These are phyloP conservation scores for Saccharomyces eubayanus DNA, from an alignment of 805 yeast species.

Conservation along the genomic window DNA sequence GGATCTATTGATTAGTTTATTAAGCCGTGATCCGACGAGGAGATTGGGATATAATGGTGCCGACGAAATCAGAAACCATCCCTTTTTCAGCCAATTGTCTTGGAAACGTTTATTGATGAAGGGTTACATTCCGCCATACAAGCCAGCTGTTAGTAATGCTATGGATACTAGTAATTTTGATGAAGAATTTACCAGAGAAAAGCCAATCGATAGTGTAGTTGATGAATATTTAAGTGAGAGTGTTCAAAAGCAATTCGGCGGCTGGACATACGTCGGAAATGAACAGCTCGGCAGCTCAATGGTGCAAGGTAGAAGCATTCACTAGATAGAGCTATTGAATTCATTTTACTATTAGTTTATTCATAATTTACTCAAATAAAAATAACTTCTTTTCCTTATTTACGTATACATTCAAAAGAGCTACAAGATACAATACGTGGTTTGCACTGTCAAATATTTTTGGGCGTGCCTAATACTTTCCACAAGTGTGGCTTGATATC, in stretches of 20 bases:
- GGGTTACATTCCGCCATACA: conserved; percentile 90
- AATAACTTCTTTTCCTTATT: neutral
- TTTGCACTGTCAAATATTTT: neutral
- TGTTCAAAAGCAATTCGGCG: conserved; percentile 97
- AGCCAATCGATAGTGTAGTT: conserved; percentile 91
- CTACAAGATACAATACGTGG: neutral
- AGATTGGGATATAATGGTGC: conserved; percentile 79
- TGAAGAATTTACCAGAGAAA: conserved; percentile 82
- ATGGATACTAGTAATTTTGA: conserved; percentile 92
- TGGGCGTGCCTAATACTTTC: neutral
- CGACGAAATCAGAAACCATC: conserved; percentile 71
- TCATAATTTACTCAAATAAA: neutral
- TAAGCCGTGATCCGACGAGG: conserved; percentile 76
- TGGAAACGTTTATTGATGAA: conserved; percentile 78
- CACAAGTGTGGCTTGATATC: neutral
- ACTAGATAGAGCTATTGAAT: conserved; percentile 10
- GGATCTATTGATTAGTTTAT: conserved; percentile 62
- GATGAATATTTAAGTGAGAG: conserved; percentile 86
- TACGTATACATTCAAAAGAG: neutral
- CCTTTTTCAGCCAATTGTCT: conserved; percentile 81
- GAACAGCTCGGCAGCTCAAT: conserved; percentile 36
- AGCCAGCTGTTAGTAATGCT: conserved; percentile 80
- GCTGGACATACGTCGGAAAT: conserved; percentile 91
- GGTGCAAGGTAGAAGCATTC: conserved; percentile 28
- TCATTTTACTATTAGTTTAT: neutral